Percentiles rank a stretch among this genome's conserved stretches.
These are phyloP conservation scores for Solanum chacoense DNA, from an alignment of 305 asterid species.

Conservation along the genomic window DNA sequence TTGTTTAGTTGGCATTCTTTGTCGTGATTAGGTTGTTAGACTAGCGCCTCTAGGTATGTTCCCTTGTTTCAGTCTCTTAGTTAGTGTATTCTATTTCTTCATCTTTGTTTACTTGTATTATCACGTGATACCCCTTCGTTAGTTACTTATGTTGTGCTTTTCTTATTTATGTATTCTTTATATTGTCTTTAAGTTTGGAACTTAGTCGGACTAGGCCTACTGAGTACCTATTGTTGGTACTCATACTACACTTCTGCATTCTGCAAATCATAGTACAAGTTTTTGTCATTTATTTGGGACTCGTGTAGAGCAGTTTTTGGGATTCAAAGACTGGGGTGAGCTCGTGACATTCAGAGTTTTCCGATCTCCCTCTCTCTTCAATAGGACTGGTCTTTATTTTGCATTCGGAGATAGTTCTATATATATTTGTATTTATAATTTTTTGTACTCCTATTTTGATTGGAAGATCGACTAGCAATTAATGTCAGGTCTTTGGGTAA, in stretches of 20 bases:
- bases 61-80: not conserved
- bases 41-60: not conserved
- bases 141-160: not conserved
- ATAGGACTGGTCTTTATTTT: too few relatives aligned
- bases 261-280: not conserved
- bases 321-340: not conserved
- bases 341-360: not conserved
- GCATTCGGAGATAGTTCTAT: too few relatives aligned
- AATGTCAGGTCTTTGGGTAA: not conserved
- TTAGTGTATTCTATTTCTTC: not conserved
- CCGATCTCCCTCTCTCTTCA: not conserved
- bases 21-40: not conserved
- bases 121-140: not conserved
- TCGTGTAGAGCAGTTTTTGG: not conserved
- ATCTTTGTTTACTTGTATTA: not conserved
- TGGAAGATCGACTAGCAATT: too few relatives aligned
- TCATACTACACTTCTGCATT: not conserved
- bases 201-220: not conserved
- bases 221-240: not conserved
- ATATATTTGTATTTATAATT: too few relatives aligned
- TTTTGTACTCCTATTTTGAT: too few relatives aligned
- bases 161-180: not conserved
- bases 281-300: not conserved
- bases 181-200: not conserved
- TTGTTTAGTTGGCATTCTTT: not conserved